Base-by-base conservation (phyloP, 495 filamentous ascomycete genomes). In the Bacidia rubella region DNA sequence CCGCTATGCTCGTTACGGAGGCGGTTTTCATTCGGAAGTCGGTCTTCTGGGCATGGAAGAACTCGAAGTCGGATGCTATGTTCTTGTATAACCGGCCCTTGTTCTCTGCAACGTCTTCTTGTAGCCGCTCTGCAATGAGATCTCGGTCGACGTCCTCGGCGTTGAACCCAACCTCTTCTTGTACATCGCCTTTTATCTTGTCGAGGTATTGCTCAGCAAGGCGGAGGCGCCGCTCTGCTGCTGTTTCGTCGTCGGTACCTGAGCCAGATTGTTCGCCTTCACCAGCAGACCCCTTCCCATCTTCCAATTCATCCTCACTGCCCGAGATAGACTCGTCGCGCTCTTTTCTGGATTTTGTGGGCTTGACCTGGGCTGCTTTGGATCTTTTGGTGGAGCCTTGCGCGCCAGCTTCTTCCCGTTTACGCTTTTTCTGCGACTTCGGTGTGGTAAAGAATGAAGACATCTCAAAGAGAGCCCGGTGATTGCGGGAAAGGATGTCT, bases 201-300 rank as follows among this genome's bases (percentile, higher is more conserved):
- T 93, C 85, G 43, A 98, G 73, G 65, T 97, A 97, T 57, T 86
- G 82, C 69, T 96, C 87, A 9, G 92, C 92, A 32, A 98, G 78
- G 60, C 90, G 81, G 59, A 95, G 65, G 53, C 92, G 77, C 65
- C 86, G 81, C 60, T 95, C 87, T 53, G 86, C 87, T 2, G 82
- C 87, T 11, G 92, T 97, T 68, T 96, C 93, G 58, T 78, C 74
- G 19, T 79, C 79, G 38, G 78, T 74, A 52, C 69, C 76, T 5
- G 75, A 79, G 39, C 68, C 72, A 49, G 63, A 68, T 27, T 70
- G 71, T 11, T 65, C 67, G 11, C 70, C 72, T 29, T 65, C 70
- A 40, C 54, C 53, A 38, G 48, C 17, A 49, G 43, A 27, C 56
- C 42, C 60, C 29, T 50, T 20, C 19, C 45, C 11, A 55, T 60